Percentiles rank a stretch among this genome's conserved stretches.
phyloP scores from a whole-genome alignment of 768 basidiomycete species.

The Macrolepiota fuliginosa region DNA sequence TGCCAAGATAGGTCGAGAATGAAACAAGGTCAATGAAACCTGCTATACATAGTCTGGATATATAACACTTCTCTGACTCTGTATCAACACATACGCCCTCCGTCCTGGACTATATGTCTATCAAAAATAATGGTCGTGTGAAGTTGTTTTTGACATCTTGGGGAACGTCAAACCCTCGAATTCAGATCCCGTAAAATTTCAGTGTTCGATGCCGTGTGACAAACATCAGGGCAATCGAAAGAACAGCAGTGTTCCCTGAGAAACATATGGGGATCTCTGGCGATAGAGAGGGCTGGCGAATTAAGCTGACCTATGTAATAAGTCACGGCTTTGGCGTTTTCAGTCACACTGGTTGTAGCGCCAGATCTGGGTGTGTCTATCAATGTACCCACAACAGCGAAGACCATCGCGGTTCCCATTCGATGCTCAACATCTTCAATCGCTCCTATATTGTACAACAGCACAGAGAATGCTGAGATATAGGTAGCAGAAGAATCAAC shows the following conservation, averaged over 20 bases:
- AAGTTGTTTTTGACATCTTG: neutral
- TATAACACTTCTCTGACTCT: too few relatives aligned
- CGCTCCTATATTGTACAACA: conserved; percentile 50
- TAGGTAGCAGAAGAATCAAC: conserved; percentile 52
- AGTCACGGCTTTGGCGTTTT: conserved; percentile 42
- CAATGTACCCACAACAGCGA: conserved; percentile 52
- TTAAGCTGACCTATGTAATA: conserved; percentile 43
- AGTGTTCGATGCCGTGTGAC: conserved; percentile 38
- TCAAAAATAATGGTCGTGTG: too few relatives aligned
- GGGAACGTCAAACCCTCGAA: neutral
- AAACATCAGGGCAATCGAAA: conserved; percentile 40
- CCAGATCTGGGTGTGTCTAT: conserved; percentile 65
- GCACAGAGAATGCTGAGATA: conserved; percentile 44
- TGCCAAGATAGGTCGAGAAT: too few relatives aligned
- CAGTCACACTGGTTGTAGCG: conserved; percentile 45
- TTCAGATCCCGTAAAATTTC: conserved; percentile 30
- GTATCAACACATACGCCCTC: too few relatives aligned
- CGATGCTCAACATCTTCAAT: conserved; percentile 54
- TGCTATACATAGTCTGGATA: too few relatives aligned
- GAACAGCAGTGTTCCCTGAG: conserved; percentile 29
- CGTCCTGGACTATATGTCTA: too few relatives aligned
- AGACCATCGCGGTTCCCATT: conserved; percentile 51
- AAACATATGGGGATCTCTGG: neutral
- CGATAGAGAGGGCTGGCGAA: neutral
- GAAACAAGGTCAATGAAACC: too few relatives aligned